Percentiles rank a stretch among this genome's conserved stretches.
phyloP scores from a whole-genome alignment of 2,329 filamentous ascomycete genomes.

The Aureobasidium sp. region DNA sequence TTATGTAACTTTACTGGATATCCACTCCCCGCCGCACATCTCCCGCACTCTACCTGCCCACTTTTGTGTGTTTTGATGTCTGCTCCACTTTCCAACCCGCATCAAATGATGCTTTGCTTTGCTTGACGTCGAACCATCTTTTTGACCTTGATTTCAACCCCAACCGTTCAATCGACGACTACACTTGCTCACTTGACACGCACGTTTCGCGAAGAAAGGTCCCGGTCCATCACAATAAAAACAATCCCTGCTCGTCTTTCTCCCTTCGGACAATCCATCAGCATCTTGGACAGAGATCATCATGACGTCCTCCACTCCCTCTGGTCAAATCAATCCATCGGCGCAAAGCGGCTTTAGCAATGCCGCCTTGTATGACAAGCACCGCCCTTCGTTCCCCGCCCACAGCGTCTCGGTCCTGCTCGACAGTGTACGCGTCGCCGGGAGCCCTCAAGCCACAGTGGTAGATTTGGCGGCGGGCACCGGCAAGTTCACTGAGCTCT shows the following conservation, averaged over 20 bases:
- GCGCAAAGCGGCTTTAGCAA: conserved; percentile 54
- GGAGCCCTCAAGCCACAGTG: conserved; percentile 41
- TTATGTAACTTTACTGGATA: conserved; percentile 1
- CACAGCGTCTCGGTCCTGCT: conserved; percentile 55
- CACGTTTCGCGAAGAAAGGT: background rate
- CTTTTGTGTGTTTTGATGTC: background rate
- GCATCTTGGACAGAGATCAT: background rate
- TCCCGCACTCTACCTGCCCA: background rate
- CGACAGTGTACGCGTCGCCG: conserved; percentile 45
- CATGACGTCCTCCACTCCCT: conserved; percentile 8
- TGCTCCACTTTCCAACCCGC: conserved; percentile 9
- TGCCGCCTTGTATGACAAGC: conserved; percentile 56
- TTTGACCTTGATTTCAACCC: conserved; percentile 1
- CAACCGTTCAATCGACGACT: background rate
- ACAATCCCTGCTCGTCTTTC: background rate
- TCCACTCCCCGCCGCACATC: background rate
- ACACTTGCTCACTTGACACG: background rate
- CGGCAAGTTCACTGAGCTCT: conserved; percentile 61
- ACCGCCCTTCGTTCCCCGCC: conserved; percentile 60
- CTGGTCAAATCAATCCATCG: conserved; percentile 21
- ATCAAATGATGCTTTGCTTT: conserved; percentile 5
- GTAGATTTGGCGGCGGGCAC: conserved; percentile 63
- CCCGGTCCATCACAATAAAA: conserved; percentile 3
- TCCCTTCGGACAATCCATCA: background rate
- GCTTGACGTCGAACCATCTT: conserved; percentile 9